Evolutionary conservation across 306 rosid species (phyloP).

Genomic region (Pueraria montana): DNA sequence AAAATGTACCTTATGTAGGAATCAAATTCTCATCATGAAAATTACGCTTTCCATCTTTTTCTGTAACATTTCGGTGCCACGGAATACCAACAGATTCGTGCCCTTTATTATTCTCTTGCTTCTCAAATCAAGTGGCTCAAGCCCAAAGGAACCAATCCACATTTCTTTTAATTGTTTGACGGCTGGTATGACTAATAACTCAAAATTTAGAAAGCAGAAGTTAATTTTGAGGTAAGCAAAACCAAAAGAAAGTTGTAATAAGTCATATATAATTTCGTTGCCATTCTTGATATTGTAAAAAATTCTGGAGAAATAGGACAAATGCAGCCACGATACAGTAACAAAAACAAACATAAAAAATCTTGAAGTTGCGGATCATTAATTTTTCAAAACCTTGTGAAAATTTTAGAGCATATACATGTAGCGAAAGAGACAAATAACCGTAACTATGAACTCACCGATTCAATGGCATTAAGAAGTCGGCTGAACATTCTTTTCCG

Average conservation of each 20-base stretch:
- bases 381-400: neutral
- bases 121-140: conserved; percentile 58
- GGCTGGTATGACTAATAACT: conserved; percentile 73
- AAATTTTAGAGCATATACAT: neutral
- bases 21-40: conserved; percentile 29
- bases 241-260: no score
- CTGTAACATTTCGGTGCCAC: conserved; percentile 61
- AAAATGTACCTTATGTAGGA: conserved; percentile 22
- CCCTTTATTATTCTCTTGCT: conserved; percentile 52
- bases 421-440: neutral
- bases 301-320: neutral
- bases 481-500: conserved; percentile 80
- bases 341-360: neutral
- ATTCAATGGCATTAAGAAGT: conserved; percentile 66
- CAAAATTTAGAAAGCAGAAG: conserved; percentile 61
- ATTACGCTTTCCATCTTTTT: conserved; percentile 53
- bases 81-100: conserved; percentile 60
- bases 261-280: no score
- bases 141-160: conserved; percentile 78
- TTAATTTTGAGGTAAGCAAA: conserved; percentile 21
- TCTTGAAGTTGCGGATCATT: neutral
- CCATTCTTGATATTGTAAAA: neutral
- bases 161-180: conserved; percentile 54
- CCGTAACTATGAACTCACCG: conserved; percentile 54
- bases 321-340: neutral